Evolutionary conservation across 1,139 yeast genomes (phyloP), one percentile per base, ranked within the genome.

Genomic region (Taphrina populina): DNA sequence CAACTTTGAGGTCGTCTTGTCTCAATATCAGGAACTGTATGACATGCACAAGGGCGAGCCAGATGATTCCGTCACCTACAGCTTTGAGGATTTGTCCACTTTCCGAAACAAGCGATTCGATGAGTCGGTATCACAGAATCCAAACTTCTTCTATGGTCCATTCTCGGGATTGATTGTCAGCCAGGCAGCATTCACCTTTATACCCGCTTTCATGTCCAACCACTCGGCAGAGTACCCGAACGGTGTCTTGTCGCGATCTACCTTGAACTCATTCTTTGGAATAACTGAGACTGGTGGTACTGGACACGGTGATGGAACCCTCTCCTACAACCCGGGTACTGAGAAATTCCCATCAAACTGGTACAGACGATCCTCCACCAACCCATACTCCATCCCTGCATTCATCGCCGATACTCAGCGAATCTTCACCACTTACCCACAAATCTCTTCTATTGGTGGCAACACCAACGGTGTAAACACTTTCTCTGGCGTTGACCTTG

Each of bases 181-280:
- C 23, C 54, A 49, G 26, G 54, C 54, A 23, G 54, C 54, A 1
- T 49, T 49, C 32, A 49, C 54, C 23, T 49, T 49, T 34, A 49
- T 49, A 33, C 43, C 45, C n/a, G 54, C 54, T n/a, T 49, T 49
- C 46, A 49, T 49, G 54, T 49, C 54, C 32, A 49, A 49, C 40
- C 54, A 49, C 54, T 36, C 45, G 6, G 54, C 54, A n/a, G 54
- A 49, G n/a, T 49, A 13, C 46, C 54, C 54, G 40, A 49, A 49
- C 54, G 54, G 54, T 3, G 15, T 27, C 45, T 33, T 49, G 37
- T 49, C 54, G 8, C 45, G 54, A 37, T 39, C 29, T 20, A 41
- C 44, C 32, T 33, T 49, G 35, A 40, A 49, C 33, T 37, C 54
- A 5, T 49, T 49, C 54, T 23, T 30, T 24, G 47, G 47, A 30